Conservation (phyloP, 176 grass and related monocot species). For the Oropetium thomaeum region DNA sequence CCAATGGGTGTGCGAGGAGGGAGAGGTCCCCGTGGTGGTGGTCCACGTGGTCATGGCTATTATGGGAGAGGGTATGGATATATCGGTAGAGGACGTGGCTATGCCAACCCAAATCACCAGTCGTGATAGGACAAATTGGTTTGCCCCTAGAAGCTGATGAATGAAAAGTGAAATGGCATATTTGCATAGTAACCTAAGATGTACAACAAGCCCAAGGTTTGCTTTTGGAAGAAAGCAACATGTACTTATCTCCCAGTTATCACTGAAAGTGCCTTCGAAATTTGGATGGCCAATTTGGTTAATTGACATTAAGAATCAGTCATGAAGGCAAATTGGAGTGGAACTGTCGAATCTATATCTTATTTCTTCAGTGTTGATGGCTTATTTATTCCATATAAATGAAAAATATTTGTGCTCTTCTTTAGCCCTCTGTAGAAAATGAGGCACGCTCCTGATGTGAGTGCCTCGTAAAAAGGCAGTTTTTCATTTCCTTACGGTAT, state of each 20-base stretch:
- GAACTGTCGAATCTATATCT: too few species aligned
- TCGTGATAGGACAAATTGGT: background rate
- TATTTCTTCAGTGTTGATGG: too few species aligned
- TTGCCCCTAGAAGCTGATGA: background rate
- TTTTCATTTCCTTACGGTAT: too few species aligned
- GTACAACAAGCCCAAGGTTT: background rate
- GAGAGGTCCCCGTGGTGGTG: conserved; percentile 55
- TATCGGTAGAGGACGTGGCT: conserved; percentile 42
- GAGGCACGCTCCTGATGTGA: too few species aligned
- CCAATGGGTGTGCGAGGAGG: conserved; percentile 57
- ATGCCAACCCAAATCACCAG: conserved; percentile 38
- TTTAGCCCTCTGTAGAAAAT: too few species aligned
- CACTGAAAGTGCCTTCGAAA: background rate
- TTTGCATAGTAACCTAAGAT: background rate
- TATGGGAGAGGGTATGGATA: conserved; percentile 65
- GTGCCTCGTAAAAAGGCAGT: too few species aligned
- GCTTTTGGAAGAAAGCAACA: conserved; percentile 10
- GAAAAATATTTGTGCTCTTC: too few species aligned
- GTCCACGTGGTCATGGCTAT: conserved; percentile 45
- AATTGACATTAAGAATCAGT: conserved; percentile 20
- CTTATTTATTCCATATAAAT: too few species aligned
- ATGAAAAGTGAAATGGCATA: background rate
- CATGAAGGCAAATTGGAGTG: background rate
- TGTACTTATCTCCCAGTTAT: background rate
- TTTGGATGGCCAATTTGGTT: background rate